Percentiles rank a stretch among this genome's conserved stretches.
These are phyloP conservation scores for Perilla frutescens DNA, from an alignment of 257 asterid genomes.

Conservation along the genomic window DNA sequence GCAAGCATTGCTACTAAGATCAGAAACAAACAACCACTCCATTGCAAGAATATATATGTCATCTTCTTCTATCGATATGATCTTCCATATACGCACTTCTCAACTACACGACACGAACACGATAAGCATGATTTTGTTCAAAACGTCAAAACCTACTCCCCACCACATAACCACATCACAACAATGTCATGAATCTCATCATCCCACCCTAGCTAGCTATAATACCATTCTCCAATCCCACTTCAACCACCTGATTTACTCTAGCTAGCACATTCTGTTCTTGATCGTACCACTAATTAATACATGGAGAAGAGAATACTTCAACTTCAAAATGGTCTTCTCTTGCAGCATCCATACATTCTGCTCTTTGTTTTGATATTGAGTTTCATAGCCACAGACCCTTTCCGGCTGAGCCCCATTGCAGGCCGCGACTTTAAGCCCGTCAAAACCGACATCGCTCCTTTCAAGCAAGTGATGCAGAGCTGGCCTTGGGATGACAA, in stretches of 20 bases:
- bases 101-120: conserved; percentile 29
- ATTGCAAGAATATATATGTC: neutral
- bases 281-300: neutral
- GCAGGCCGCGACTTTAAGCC: conserved; percentile 78
- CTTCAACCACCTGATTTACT: conserved; percentile 18
- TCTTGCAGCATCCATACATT: conserved; percentile 58
- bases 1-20: neutral
- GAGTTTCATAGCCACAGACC: conserved; percentile 67
- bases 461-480: conserved; percentile 67
- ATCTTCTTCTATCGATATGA: conserved; percentile 2
- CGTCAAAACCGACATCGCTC: conserved; percentile 69
- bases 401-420: conserved; percentile 77
- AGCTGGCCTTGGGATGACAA: conserved; percentile 72
- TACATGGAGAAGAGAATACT: conserved; percentile 61
- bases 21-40: neutral
- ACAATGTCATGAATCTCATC: conserved; percentile 45
- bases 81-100: neutral
- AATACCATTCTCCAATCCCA: conserved; percentile 30
- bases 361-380: conserved; percentile 46
- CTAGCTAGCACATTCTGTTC: neutral
- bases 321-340: conserved; percentile 43
- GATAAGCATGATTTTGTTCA: conserved; percentile 29
- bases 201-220: conserved; percentile 24
- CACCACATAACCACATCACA: conserved; percentile 53
- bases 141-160: conserved; percentile 42